Evolutionary conservation across 495 filamentous ascomycete genomes (phyloP).

Genomic region (Penicillium lagena): DNA sequence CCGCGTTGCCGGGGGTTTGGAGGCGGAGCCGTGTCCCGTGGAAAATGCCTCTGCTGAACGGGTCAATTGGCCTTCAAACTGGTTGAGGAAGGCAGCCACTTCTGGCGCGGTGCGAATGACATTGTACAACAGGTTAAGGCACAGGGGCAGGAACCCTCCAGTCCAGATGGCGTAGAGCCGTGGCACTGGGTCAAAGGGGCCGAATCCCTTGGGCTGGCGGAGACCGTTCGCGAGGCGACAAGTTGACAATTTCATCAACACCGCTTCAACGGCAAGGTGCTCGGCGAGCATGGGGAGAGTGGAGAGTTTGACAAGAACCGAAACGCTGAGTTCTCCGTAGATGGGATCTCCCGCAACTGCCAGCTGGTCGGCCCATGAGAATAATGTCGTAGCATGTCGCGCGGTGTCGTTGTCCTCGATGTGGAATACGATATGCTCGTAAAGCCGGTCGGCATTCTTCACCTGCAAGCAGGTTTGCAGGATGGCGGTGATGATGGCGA

Average conservation of each 20-base stretch:
- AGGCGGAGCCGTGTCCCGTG: conserved; percentile 29
- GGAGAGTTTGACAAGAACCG: conserved; percentile 84
- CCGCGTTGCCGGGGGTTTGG: conserved; percentile 26
- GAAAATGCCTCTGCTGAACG: conserved; percentile 57
- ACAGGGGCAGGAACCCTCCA: conserved; percentile 76
- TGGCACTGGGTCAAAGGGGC: conserved; percentile 56
- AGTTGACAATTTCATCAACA: conserved; percentile 70
- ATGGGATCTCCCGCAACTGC: conserved; percentile 74
- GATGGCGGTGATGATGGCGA: conserved; percentile 83
- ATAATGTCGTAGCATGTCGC: conserved; percentile 79
- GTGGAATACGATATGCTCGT: conserved; percentile 58
- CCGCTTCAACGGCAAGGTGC: conserved; percentile 76
- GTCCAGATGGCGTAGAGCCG: conserved; percentile 78
- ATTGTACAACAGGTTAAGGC: conserved; percentile 82
- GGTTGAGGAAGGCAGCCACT: conserved; percentile 77
- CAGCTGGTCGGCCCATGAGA: conserved; percentile 85
- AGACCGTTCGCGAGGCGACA: conserved; percentile 69
- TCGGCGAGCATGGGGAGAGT: conserved; percentile 77
- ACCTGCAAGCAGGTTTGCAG: conserved; percentile 74
- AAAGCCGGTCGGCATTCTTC: conserved; percentile 37
- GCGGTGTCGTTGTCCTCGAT: conserved; percentile 57
- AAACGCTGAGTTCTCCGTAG: conserved; percentile 82
- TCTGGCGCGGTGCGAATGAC: conserved; percentile 77
- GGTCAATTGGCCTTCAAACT: conserved; percentile 67
- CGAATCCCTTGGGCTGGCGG: conserved; percentile 58